A percentile compares a stretch with the other conserved stretches of the same genome.
These are phyloP conservation scores for Pilaira anomala DNA, from an alignment of 192 early-diverging fungal species.

Conservation along the genomic window DNA sequence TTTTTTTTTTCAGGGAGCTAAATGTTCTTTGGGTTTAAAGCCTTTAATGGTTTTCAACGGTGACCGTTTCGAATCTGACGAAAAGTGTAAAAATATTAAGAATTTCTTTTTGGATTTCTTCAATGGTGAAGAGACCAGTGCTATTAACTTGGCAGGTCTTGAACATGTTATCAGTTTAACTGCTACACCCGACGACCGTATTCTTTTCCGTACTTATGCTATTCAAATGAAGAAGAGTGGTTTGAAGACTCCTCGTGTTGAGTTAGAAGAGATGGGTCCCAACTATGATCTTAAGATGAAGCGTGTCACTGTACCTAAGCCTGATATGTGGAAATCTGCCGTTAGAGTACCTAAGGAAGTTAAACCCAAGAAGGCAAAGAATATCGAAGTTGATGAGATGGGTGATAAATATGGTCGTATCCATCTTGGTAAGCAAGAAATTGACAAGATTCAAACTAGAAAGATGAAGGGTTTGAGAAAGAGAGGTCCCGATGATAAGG, in stretches of 20 bases:
- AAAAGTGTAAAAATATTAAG: conserved; percentile 71
- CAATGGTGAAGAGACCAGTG: conserved; percentile 72
- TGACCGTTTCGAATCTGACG: conserved; percentile 74
- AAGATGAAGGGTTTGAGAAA: conserved; percentile 98
- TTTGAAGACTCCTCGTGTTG: conserved; percentile 80
- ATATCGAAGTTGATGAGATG: conserved; percentile 83
- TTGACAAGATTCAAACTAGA: conserved; percentile 91
- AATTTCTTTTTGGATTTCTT: conserved; percentile 89
- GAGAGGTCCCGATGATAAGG: conserved; percentile 35
- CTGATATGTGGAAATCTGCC: conserved; percentile 83
- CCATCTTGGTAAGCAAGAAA: conserved; percentile 89
- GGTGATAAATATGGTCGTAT: conserved; percentile 90
- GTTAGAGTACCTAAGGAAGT: conserved; percentile 83
- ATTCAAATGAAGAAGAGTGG: conserved; percentile 86
- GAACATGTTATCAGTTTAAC: conserved; percentile 88
- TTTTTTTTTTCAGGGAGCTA: conserved; percentile 43
- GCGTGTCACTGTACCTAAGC: conserved; percentile 66
- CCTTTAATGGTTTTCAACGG: conserved; percentile 91
- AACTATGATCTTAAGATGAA: conserved; percentile 76
- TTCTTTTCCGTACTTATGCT: conserved; percentile 83
- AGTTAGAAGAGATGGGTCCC: conserved; percentile 94
- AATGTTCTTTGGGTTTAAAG: conserved; percentile 81
- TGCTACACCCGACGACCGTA: conserved; percentile 60
- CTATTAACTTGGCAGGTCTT: conserved; percentile 81
- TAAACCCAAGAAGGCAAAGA: conserved; percentile 88